These are phyloP conservation scores for Aspergillus sclerotialis DNA, from an alignment of 2,329 filamentous ascomycete species.

Conservation along the genomic window DNA sequence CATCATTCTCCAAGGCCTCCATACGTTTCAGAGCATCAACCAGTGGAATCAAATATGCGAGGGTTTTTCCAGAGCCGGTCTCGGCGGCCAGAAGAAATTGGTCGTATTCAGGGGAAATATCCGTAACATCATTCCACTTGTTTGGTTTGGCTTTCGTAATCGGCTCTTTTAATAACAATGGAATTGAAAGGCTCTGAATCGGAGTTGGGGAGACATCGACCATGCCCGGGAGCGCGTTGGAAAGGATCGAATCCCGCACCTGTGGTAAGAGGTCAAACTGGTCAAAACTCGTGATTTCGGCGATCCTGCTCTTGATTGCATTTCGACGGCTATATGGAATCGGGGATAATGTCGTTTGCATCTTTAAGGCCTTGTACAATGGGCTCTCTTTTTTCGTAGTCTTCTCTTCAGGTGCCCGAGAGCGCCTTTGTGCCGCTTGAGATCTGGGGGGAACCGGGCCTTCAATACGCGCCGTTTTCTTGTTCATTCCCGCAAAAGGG, in stretches of 20 bases:
- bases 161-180: constrained; percentile 60
- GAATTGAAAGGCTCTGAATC: constrained; percentile 83
- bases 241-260: constrained; percentile 63
- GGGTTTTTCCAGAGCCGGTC: constrained; percentile 93
- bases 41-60: constrained; percentile 81
- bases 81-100: constrained; percentile 85
- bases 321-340: constrained; percentile 66
- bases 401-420: constrained; percentile 27
- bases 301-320: constrained; percentile 55
- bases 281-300: constrained; percentile 69
- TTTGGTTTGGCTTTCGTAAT: constrained; percentile 30
- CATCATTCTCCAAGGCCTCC: constrained; percentile 58
- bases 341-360: constrained; percentile 73
- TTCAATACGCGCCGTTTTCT: constrained; percentile 41
- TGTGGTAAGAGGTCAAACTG: constrained; percentile 68
- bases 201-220: constrained; percentile 75
- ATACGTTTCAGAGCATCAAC: constrained; percentile 78
- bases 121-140: constrained; percentile 20
- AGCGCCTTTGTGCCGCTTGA: constrained; percentile 37
- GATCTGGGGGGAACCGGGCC: constrained; percentile 30
- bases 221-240: constrained; percentile 69
- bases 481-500: constrained; percentile 56
- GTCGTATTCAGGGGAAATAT: constrained; percentile 44
- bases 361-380: constrained; percentile 78
- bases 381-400: constrained; percentile 41